Evolutionary conservation across 371 early-diverging fungal species (phyloP).

Genomic region (Mortierella sp.): DNA sequence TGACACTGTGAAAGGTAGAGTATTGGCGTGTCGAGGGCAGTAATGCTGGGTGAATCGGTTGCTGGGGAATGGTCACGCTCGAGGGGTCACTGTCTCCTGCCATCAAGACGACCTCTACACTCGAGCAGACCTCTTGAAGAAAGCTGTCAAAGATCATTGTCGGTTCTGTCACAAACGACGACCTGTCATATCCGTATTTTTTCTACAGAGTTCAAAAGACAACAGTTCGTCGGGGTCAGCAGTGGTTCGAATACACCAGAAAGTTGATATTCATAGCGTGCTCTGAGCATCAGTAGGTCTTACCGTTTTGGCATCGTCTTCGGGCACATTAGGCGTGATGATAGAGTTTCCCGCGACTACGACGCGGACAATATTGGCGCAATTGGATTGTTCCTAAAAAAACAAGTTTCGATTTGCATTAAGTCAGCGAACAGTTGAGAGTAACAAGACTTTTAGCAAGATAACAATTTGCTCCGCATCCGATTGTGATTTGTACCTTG

Average conservation of each 20-base stretch:
- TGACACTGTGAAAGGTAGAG: slow-evolving; percentile 74
- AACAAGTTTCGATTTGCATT: background rate
- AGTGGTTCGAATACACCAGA: background rate
- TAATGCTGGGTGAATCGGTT: slow-evolving; percentile 80
- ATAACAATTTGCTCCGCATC: background rate
- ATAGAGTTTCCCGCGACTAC: slow-evolving; percentile 87
- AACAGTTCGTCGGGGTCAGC: background rate
- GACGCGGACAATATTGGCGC: slow-evolving; percentile 70
- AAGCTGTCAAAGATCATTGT: slow-evolving; percentile 66
- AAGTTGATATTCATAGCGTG: background rate
- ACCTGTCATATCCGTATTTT: slow-evolving; percentile 70
- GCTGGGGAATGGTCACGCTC: slow-evolving; percentile 86
- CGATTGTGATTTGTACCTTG: slow-evolving; percentile 43
- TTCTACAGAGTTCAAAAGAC: slow-evolving; percentile 38
- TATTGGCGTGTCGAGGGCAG: slow-evolving; percentile 70
- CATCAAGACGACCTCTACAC: slow-evolving; percentile 84
- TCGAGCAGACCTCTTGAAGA: slow-evolving; percentile 71
- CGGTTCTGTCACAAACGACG: slow-evolving; percentile 62
- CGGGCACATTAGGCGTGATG: slow-evolving; percentile 52
- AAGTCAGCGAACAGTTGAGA: background rate
- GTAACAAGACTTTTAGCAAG: background rate
- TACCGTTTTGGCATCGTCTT: slow-evolving; percentile 59
- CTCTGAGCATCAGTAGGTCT: slow-evolving; percentile 48
- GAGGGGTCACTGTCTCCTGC: slow-evolving; percentile 89
- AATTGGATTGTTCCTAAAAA: slow-evolving; percentile 64